A percentile compares a stretch with the other conserved stretches of the same genome.
phyloP scores from a whole-genome alignment of 78 protist genomes.

The Acrasis kona region DNA sequence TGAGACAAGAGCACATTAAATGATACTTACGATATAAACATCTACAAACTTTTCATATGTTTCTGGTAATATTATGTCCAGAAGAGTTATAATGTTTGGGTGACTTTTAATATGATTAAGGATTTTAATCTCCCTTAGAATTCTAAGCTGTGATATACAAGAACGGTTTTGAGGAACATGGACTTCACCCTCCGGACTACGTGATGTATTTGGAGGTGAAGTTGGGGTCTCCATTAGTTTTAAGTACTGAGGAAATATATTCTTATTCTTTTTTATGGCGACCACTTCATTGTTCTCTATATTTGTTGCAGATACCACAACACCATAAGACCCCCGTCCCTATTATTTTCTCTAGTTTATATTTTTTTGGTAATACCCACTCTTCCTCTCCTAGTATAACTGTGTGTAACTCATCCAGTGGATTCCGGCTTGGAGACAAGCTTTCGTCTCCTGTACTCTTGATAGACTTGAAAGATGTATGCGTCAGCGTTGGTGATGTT shows the following conservation, averaged over 20 bases:
- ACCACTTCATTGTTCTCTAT: slow-evolving; percentile 31
- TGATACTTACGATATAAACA: slow-evolving; percentile 40
- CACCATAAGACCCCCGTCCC: slow-evolving; percentile 63
- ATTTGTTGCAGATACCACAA: slow-evolving; percentile 36
- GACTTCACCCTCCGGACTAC: slow-evolving; percentile 60
- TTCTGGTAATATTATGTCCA: slow-evolving; percentile 45
- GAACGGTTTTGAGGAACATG: slow-evolving; percentile 21
- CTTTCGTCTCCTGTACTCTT: no score
- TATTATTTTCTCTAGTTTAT: no score
- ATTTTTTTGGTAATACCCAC: no score
- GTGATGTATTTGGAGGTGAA: slow-evolving; percentile 57
- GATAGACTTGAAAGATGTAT: no score
- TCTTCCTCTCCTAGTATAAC: no score
- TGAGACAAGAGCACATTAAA: slow-evolving; percentile 28
- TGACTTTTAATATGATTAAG: slow-evolving; percentile 45
- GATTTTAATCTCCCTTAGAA: slow-evolving; percentile 47
- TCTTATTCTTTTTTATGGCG: slow-evolving; percentile 65
- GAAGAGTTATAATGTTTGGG: slow-evolving; percentile 45
- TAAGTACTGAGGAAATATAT: slow-evolving; percentile 54
- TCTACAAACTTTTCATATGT: slow-evolving; percentile 55
- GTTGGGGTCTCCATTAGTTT: no score
- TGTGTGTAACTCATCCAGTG: no score
- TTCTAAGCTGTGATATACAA: no score
- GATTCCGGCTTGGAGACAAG: no score
- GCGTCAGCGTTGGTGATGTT: no score